Base-by-base conservation (phyloP, 371 early-diverging fungal genomes). In the Mucor racemosus region DNA sequence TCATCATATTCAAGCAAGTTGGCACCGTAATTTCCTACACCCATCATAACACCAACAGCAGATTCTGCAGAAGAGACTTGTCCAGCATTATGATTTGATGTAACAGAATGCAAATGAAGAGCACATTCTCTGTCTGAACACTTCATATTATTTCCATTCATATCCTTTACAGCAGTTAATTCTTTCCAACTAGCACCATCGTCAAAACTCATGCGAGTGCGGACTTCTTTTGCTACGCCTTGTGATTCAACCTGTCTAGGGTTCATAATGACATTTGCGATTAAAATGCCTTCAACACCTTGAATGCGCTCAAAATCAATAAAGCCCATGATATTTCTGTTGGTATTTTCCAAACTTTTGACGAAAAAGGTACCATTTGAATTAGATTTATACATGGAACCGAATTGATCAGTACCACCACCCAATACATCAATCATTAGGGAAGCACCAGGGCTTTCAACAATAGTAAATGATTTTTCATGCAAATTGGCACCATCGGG, bases 231-330 rank as follows among this genome's bases (percentile, higher is more conserved):
- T 17, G 76, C 71, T 8, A 77, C 74, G 26, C 78, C 84, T 7
- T 74, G 73, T 5, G 68, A 46, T 6, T 76, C 76, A 0, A 88
- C 73, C 11, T 89, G 84, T 39, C 87, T 72, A 78, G 90, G 89
- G 72, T 95, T 94, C 42, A 77, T 65, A 4, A 96, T 92, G 21
- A 89, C 73, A 64, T 98, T 98, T 44, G 94, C 93, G 4, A 97
- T 73, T 48, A 94, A 78, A 5, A 96, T 88, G 17, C 95, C 96
- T 63, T 92, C 90, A 8, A 94, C 85, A 17, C 92, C 91, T 58
- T 92, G 87, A 35, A 95, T 85, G 15, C 92, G 86, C 78, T 97
- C 97, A 76, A 94, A 93, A 68, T 97, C 98, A n/a, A 96, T 91
- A 21, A 80, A 77, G 15, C 96, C 97, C 5, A 75, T 58, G 3